These are phyloP conservation scores for Sporothrix brunneoviolacea DNA, from an alignment of 2,329 filamentous ascomycete species.

Conservation along the genomic window DNA sequence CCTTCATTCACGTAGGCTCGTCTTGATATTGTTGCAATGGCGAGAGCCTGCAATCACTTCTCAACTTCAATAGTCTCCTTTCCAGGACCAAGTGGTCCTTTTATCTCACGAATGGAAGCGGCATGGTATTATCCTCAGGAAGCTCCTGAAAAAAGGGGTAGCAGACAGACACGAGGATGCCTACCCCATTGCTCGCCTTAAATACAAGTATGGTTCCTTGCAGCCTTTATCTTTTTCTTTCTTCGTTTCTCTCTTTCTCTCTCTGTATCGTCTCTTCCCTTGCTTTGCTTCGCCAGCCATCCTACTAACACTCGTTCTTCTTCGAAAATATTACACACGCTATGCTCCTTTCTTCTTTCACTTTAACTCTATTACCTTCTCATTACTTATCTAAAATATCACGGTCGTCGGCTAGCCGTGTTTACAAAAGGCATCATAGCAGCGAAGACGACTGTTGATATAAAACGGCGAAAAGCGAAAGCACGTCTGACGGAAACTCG, in stretches of 20 bases:
- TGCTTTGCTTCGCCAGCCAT: too few species aligned
- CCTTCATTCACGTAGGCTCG: not conserved
- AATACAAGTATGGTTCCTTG: not conserved
- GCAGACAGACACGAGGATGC: too few species aligned
- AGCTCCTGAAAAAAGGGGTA: not conserved
- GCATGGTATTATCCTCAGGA: not conserved
- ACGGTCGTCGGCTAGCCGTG: too few species aligned
- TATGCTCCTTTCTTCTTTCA: not conserved
- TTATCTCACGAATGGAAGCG: not conserved
- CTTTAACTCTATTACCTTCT: too few species aligned
- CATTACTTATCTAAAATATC: too few species aligned
- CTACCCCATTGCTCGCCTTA: not conserved
- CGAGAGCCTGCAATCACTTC: not conserved
- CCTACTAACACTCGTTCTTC: too few species aligned
- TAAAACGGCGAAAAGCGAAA: too few species aligned
- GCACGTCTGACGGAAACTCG: too few species aligned
- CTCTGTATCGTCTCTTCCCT: not conserved
- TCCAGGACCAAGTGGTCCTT: not conserved
- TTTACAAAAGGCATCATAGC: too few species aligned
- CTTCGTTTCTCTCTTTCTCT: not conserved
- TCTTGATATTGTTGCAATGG: slow-evolving; percentile 6
- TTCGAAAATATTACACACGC: too few species aligned
- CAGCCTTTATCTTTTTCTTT: not conserved
- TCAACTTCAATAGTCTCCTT: not conserved
- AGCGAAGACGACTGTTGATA: too few species aligned